phyloP scores from a whole-genome alignment of 75 land plant genomes.

The Picea glauca region DNA sequence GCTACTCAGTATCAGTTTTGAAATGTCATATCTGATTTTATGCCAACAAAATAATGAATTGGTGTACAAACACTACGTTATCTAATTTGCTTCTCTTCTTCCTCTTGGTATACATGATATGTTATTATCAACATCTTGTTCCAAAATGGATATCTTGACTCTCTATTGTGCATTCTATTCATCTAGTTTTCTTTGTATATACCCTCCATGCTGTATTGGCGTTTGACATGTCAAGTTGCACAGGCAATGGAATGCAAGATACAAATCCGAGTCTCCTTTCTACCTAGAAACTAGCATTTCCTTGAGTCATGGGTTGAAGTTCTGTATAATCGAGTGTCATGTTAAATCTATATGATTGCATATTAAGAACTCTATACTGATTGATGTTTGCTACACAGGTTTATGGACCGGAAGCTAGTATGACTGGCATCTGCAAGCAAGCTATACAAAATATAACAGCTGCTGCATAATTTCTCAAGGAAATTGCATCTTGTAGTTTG shows the following conservation, averaged over 20 bases:
- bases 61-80: neutral
- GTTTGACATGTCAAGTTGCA: too few relatives aligned
- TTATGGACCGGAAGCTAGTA: slow-evolving; percentile 87
- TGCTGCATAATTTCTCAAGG: slow-evolving; percentile 26
- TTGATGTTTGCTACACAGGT: slow-evolving; percentile 25
- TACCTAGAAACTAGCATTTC: neutral
- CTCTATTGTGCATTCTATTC: neutral
- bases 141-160: neutral
- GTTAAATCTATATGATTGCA: neutral
- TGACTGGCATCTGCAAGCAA: slow-evolving; percentile 91
- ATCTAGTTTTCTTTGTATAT: neutral
- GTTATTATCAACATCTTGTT: neutral
- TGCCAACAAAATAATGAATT: neutral
- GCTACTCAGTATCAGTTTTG: neutral
- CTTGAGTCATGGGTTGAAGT: neutral
- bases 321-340: neutral
- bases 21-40: too few relatives aligned
- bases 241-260: too few relatives aligned
- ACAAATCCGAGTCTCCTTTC: too few relatives aligned
- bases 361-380: neutral
- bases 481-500: neutral
- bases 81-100: neutral
- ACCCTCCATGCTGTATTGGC: too few relatives aligned
- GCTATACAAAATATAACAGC: slow-evolving; percentile 75
- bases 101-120: neutral